A percentile compares a stretch with the other conserved stretches of the same genome.
These are phyloP conservation scores for Tulasnella sp. DNA, from an alignment of 768 basidiomycete species.

Conservation along the genomic window DNA sequence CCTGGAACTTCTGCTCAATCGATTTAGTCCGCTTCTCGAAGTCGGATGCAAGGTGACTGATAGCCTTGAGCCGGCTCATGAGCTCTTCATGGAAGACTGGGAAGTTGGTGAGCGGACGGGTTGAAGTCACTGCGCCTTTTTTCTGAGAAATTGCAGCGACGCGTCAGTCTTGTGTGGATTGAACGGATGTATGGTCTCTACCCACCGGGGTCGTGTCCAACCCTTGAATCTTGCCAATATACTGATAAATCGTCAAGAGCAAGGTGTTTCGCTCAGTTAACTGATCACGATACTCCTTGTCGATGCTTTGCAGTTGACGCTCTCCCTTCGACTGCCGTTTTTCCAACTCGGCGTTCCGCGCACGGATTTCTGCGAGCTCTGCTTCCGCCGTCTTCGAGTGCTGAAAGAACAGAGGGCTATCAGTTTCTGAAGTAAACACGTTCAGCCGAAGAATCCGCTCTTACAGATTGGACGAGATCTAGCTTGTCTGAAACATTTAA, in stretches of 20 bases:
- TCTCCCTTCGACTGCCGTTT: slow-evolving; percentile 72
- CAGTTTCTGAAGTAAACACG: background rate
- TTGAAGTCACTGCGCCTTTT: slow-evolving; percentile 39
- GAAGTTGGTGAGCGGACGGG: slow-evolving; percentile 91
- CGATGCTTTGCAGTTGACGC: slow-evolving; percentile 52
- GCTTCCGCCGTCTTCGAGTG: slow-evolving; percentile 53
- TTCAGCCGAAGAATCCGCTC: background rate
- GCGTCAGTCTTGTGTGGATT: background rate
- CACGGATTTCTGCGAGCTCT: slow-evolving; percentile 49
- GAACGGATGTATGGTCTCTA: slow-evolving; percentile 4
- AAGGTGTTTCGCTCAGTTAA: slow-evolving; percentile 87
- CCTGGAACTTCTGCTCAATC: slow-evolving; percentile 56
- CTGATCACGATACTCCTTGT: slow-evolving; percentile 81
- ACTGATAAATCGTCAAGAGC: slow-evolving; percentile 85
- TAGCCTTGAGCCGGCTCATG: slow-evolving; percentile 70
- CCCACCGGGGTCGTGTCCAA: slow-evolving; percentile 75
- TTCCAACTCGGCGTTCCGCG: slow-evolving; percentile 65
- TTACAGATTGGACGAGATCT: slow-evolving; percentile 48
- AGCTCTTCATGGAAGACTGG: slow-evolving; percentile 90
- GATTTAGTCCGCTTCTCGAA: slow-evolving; percentile 82
- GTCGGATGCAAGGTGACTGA: slow-evolving; percentile 72
- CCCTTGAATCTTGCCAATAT: slow-evolving; percentile 87
- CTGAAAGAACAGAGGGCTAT: slow-evolving; percentile 16
- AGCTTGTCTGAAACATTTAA: slow-evolving; percentile 83
- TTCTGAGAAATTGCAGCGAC: slow-evolving; percentile 21